phyloP scores from a whole-genome alignment of 2,329 filamentous ascomycete species.

The Raffaelea albimanens region DNA sequence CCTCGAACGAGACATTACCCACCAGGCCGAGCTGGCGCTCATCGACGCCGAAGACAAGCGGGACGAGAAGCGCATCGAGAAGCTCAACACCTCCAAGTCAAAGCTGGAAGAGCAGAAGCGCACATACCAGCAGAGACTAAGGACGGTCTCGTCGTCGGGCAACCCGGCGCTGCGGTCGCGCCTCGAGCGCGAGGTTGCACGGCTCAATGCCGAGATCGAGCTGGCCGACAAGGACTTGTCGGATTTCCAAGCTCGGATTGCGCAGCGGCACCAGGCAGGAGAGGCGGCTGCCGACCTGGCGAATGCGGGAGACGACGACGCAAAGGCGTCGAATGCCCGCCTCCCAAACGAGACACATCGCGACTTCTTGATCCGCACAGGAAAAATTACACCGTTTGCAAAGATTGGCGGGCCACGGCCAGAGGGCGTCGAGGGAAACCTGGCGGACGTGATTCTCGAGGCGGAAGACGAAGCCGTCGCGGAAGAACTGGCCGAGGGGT shows the following conservation, averaged over 20 bases:
- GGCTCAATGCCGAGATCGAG: conserved; percentile 46
- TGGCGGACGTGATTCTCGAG: conserved; percentile 71
- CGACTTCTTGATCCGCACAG: conserved; percentile 87
- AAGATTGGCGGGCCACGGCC: conserved; percentile 59
- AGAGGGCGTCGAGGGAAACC: conserved; percentile 53
- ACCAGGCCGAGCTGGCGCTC: conserved; percentile 49
- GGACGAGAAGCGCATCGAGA: conserved; percentile 53
- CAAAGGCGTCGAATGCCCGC: conserved; percentile 39
- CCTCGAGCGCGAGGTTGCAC: conserved; percentile 53
- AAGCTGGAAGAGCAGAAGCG: conserved; percentile 59
- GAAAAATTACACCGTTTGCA: conserved; percentile 95
- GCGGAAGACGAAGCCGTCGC: conserved; percentile 65
- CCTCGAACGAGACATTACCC: conserved; percentile 74
- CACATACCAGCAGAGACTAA: conserved; percentile 36
- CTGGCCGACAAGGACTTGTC: conserved; percentile 62
- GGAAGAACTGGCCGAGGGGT: conserved; percentile 34
- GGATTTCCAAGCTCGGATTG: conserved; percentile 74
- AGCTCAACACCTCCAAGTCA: conserved; percentile 40
- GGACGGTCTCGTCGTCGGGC: conserved; percentile 26
- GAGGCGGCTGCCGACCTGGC: not conserved
- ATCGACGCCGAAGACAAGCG: conserved; percentile 54
- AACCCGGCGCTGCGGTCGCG: conserved; percentile 45
- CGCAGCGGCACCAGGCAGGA: conserved; percentile 49
- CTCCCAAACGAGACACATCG: conserved; percentile 74
- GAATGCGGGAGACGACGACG: conserved; percentile 22